Base-by-base conservation (phyloP, 1,284 basidiomycete genomes). In the Trichosporon faecale region DNA sequence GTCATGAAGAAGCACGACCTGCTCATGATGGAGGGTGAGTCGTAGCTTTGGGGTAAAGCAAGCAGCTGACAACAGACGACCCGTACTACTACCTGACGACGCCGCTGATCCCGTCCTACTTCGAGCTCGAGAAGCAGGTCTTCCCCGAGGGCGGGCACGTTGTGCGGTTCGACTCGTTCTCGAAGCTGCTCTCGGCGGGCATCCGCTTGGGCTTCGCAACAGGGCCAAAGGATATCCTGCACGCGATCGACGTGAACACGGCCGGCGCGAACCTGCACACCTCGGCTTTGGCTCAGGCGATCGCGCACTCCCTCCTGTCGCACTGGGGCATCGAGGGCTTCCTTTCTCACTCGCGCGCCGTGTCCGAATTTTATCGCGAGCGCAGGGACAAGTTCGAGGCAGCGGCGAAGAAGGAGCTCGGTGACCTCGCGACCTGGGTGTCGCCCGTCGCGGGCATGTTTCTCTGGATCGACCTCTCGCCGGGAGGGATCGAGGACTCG, bases 361-460 rank as follows among this genome's bases (percentile, higher is more conserved):
- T 97, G 8, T 89, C 94, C 3, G 84, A 85, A 4, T 94, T 95
- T 82, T 98, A 98, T 84, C 87, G 88, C 66, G 81, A 85, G 74
- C 91, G 93, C 78, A 86, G 94, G 46, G 79, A 77, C 90, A 93
- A 78, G 85, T 97, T 98, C 80, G 91, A 95, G 79, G 81, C 82
- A 1, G 89, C 91, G 37, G 90, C 95, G 81, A 85, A 87, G 69
- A 88, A 87, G 78, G 87, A 95, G 78, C 87, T 98, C 33, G 85
- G 85, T 68, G 92, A 89, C 1, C 83, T 95, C 25, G 93, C 89
- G 4, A 89, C 91, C 74, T 98, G 95, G 94, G 88, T 85, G 52
- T 86, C 87, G 0, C 95, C 95, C 0, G 90, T 93, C 66, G 92
- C 95, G 2, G 95, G 95, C 73, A 91, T 94, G 91, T 94, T 95